These are phyloP conservation scores for Nothopassalora personata DNA, from an alignment of 2,329 filamentous ascomycete genomes.

Conservation along the genomic window DNA sequence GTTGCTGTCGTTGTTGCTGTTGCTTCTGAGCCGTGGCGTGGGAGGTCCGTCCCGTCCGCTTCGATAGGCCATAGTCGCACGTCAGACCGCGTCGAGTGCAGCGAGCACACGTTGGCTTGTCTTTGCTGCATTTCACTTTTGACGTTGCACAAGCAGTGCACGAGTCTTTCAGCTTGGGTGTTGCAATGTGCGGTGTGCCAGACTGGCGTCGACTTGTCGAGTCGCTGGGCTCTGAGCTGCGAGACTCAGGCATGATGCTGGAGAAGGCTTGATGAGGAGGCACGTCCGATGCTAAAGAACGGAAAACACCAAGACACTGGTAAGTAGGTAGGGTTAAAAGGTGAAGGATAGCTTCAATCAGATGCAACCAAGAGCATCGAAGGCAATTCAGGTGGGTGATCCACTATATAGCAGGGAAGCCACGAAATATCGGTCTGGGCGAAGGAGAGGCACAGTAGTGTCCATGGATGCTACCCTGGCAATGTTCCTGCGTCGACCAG, in stretches of 20 bases:
- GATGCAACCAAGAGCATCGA: not conserved
- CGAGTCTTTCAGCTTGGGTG: not conserved
- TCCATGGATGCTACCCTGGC: not conserved
- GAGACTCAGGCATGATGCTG: not conserved
- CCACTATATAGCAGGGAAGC: not conserved
- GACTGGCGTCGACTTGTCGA: not conserved
- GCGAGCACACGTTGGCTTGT: slow-evolving; percentile 2
- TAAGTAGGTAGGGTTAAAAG: not conserved
- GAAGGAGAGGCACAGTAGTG: not conserved
- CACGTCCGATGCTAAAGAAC: not conserved
- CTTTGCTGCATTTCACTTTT: not conserved
- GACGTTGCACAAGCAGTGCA: not conserved
- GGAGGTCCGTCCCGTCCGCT: not conserved
- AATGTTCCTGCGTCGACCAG: not conserved
- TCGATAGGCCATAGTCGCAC: not conserved
- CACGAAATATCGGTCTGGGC: not conserved
- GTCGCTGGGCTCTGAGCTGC: not conserved
- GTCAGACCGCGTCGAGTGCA: not conserved
- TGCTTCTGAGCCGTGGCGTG: not conserved
- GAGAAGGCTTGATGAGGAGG: not conserved
- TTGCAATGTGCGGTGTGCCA: not conserved
- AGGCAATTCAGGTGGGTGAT: not conserved
- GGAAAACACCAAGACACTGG: not conserved
- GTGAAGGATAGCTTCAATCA: not conserved
- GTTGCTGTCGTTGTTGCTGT: not conserved